Conservation (phyloP, 2,329 filamentous ascomycete species). For the Ploettnerulaceae sp. region DNA sequence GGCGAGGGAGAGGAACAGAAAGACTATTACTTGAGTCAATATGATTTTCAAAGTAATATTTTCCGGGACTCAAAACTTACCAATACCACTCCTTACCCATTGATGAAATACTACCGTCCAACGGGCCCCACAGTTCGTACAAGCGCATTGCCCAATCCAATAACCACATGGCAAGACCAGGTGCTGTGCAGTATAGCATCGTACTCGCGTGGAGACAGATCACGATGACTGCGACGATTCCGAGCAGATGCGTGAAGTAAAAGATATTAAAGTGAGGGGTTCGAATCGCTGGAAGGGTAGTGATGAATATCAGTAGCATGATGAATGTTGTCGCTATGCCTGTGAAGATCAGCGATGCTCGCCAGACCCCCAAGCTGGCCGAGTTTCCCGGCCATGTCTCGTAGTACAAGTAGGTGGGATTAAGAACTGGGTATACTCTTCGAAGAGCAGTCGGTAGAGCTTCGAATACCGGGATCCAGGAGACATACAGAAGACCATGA, state of each 20-base stretch:
- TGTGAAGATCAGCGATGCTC: conserved; percentile 30
- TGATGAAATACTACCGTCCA: conserved; percentile 20
- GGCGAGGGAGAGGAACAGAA: conserved; percentile 23
- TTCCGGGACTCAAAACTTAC: conserved; percentile 19
- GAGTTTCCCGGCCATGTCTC: conserved; percentile 28
- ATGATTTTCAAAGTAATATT: no score
- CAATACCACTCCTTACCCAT: conserved; percentile 29
- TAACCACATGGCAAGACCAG: conserved; percentile 29
- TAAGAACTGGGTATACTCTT: conserved; percentile 26
- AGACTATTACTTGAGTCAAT: conserved; percentile 13
- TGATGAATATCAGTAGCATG: conserved; percentile 25
- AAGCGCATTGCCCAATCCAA: conserved; percentile 30
- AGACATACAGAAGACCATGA: conserved; percentile 26
- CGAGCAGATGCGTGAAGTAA: conserved; percentile 29
- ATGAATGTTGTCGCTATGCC: conserved; percentile 20
- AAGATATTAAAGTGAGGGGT: conserved; percentile 30
- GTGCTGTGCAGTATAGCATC: conserved; percentile 30
- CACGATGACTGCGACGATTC: conserved; percentile 25
- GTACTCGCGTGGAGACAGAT: conserved; percentile 31
- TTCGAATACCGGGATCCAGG: conserved; percentile 24
- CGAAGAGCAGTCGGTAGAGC: conserved; percentile 8
- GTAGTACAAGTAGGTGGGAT: conserved; percentile 28
- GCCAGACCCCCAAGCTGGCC: conserved; percentile 26
- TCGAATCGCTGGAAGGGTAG: conserved; percentile 25
- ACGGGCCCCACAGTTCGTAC: conserved; percentile 21